These are phyloP conservation scores for Naganishia onofrii DNA, from an alignment of 768 basidiomycete genomes.

Conservation along the genomic window DNA sequence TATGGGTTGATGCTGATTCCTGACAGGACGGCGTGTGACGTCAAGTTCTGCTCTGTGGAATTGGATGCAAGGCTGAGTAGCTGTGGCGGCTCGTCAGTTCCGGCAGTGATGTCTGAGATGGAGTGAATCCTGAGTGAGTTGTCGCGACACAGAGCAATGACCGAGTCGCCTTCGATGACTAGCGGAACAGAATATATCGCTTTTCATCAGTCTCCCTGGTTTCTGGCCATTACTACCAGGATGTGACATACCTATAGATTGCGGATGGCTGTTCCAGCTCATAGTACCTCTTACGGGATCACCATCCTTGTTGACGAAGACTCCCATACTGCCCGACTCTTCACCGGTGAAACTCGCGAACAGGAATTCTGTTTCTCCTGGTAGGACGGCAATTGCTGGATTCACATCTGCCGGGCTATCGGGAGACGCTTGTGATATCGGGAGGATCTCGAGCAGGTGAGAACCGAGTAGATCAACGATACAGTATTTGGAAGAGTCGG, in stretches of 20 bases:
- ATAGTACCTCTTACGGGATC: constrained; percentile 88
- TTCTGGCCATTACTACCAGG: neutral
- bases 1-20: constrained; percentile 46
- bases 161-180: constrained; percentile 79
- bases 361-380: constrained; percentile 72
- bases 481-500: constrained; percentile 70
- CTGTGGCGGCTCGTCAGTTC: constrained; percentile 57
- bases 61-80: constrained; percentile 61
- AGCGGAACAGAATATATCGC: neutral
- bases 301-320: constrained; percentile 79
- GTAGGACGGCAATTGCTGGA: constrained; percentile 71
- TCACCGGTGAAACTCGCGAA: constrained; percentile 77
- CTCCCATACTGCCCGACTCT: constrained; percentile 66
- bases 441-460: constrained; percentile 69
- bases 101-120: constrained; percentile 57
- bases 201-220: neutral
- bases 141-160: constrained; percentile 74
- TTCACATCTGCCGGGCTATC: constrained; percentile 54
- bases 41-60: constrained; percentile 42
- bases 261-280: constrained; percentile 77
- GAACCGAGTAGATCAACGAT: constrained; percentile 74
- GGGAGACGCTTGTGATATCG: constrained; percentile 65
- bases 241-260: constrained; percentile 65
- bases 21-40: constrained; percentile 40
- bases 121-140: constrained; percentile 77